Conservation (phyloP, 163 green algal species). For the Smithsoniella earleae region DNA sequence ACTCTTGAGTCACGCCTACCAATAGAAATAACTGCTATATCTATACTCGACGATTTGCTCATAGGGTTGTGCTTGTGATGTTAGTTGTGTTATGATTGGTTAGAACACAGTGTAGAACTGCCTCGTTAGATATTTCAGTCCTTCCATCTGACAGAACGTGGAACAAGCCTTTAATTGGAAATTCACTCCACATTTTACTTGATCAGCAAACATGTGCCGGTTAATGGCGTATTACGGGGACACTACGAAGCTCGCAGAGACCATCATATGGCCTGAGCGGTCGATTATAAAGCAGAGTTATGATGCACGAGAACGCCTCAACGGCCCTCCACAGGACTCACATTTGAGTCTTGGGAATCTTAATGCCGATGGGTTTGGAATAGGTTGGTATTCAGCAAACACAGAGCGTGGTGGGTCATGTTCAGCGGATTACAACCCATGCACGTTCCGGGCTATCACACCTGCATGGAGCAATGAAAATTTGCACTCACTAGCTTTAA, state of each 20-base stretch:
- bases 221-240: conserved; percentile 73
- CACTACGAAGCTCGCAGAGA: conserved; percentile 67
- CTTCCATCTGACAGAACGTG: no score
- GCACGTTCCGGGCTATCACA: conserved; percentile 84
- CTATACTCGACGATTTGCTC: no score
- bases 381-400: conserved; percentile 65
- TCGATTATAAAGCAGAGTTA: conserved; percentile 89
- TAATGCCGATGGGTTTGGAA: conserved; percentile 78
- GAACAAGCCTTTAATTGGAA: no score
- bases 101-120: no score
- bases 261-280: conserved; percentile 71
- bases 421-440: conserved; percentile 56
- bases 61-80: no score
- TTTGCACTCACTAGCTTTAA: conserved; percentile 73
- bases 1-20: no score
- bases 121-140: no score
- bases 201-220: conserved; percentile 65
- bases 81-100: no score
- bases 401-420: not conserved
- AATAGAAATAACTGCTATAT: no score
- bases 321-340: conserved; percentile 57
- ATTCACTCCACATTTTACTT: no score
- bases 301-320: conserved; percentile 67
- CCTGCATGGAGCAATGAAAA: conserved; percentile 96
- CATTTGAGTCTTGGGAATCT: conserved; percentile 63